Percentiles rank a stretch among this genome's conserved stretches.
These are phyloP conservation scores for Heterobasidion occidentale DNA, from an alignment of 1,284 basidiomycete species.

Conservation along the genomic window DNA sequence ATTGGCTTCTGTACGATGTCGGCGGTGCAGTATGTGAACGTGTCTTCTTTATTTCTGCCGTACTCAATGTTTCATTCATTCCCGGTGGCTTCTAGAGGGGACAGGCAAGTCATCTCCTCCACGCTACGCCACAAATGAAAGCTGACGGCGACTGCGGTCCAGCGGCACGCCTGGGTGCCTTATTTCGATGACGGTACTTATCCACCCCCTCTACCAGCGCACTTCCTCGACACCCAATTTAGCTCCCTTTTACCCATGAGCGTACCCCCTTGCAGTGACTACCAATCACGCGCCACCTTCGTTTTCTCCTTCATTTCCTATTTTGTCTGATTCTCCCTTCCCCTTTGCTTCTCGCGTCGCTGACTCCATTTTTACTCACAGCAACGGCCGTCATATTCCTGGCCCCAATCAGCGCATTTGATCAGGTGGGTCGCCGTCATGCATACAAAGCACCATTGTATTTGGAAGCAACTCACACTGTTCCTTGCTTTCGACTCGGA, in stretches of 20 bases:
- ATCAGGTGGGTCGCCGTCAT: constrained; percentile 44
- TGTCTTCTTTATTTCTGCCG: constrained; percentile 2
- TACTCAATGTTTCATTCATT: constrained; percentile 4
- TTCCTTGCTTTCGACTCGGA: not conserved
- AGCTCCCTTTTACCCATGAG: not conserved
- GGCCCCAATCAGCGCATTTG: constrained; percentile 76
- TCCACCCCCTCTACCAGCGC: not conserved
- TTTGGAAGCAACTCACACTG: not conserved
- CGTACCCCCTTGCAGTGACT: constrained; percentile 1
- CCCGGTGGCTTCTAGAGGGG: constrained; percentile 31
- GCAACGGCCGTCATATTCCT: constrained; percentile 70
- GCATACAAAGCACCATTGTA: not conserved
- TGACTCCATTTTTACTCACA: constrained; percentile 17
- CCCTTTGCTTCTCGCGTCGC: not conserved
- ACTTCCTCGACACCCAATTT: not conserved
- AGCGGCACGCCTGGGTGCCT: constrained; percentile 75
- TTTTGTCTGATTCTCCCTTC: not conserved
- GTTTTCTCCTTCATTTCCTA: constrained; percentile 5
- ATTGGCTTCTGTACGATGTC: constrained; percentile 74
- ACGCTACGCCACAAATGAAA: not conserved
- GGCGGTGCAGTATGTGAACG: constrained; percentile 59
- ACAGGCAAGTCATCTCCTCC: constrained; percentile 31
- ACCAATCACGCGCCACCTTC: constrained; percentile 3
- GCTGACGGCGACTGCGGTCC: constrained; percentile 7
- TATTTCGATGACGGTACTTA: constrained; percentile 67